Evolutionary conservation across 2,329 filamentous ascomycete genomes (phyloP).

Genomic region (Cryphonectria nitschkei): DNA sequence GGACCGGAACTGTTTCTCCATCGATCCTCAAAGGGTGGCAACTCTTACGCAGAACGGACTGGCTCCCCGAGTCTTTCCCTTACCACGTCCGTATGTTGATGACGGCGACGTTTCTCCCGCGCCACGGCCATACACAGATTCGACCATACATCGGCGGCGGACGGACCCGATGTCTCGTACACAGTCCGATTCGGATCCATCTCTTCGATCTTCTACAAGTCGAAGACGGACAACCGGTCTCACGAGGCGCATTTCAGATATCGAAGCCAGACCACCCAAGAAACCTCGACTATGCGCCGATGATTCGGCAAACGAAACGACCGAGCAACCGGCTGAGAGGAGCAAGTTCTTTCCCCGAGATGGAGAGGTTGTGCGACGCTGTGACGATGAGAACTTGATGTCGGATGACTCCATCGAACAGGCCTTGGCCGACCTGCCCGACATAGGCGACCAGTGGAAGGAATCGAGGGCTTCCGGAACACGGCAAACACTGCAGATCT

Average conservation of each 20-base stretch:
- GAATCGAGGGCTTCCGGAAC: slow-evolving; percentile 42
- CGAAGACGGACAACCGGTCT: slow-evolving; percentile 36
- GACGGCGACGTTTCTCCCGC: slow-evolving; percentile 33
- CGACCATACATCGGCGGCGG: slow-evolving; percentile 50
- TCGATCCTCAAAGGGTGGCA: slow-evolving; percentile 54
- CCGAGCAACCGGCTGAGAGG: slow-evolving; percentile 44
- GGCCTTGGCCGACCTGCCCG: slow-evolving; percentile 54
- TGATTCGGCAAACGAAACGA: slow-evolving; percentile 34
- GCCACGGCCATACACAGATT: slow-evolving; percentile 39
- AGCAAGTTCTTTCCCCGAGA: slow-evolving; percentile 58
- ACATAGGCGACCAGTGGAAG: slow-evolving; percentile 52
- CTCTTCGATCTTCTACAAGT: slow-evolving; percentile 24
- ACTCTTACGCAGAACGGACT: slow-evolving; percentile 53
- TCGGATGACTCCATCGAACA: slow-evolving; percentile 64
- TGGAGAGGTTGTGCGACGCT: slow-evolving; percentile 30
- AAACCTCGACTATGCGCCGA: slow-evolving; percentile 60
- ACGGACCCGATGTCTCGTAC: slow-evolving; percentile 57
- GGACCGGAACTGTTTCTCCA: slow-evolving; percentile 63
- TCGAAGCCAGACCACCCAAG: slow-evolving; percentile 52
- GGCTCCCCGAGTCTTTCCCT: slow-evolving; percentile 60
- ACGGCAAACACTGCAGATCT: slow-evolving; percentile 49
- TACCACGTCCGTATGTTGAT: slow-evolving; percentile 61
- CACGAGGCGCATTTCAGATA: slow-evolving; percentile 27
- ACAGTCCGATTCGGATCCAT: slow-evolving; percentile 34
- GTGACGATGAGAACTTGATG: slow-evolving; percentile 48